phyloP scores from a whole-genome alignment of 2,329 filamentous ascomycete genomes.

The Coniochaeta ligniaria region DNA sequence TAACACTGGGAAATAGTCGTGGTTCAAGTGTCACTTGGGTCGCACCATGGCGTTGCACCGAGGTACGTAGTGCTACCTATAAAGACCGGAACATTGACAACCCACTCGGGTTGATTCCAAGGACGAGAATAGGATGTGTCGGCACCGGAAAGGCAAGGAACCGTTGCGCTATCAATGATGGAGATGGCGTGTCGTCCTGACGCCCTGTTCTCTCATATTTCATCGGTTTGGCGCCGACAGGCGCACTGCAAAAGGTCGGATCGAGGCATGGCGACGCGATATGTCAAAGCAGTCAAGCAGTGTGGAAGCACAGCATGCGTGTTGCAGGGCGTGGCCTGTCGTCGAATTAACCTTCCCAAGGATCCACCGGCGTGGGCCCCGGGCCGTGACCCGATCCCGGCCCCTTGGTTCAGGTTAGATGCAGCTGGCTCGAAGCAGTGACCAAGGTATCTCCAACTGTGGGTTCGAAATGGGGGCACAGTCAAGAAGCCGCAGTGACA shows the following conservation, averaged over 20 bases:
- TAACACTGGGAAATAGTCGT: not conserved
- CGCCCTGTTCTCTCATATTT: not conserved
- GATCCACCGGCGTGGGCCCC: slow-evolving; percentile 1
- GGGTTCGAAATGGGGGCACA: not conserved
- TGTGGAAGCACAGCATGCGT: not conserved
- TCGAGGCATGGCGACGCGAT: not conserved
- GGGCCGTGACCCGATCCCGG: not conserved
- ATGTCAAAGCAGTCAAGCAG: not conserved
- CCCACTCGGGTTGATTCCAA: not conserved
- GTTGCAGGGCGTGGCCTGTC: not conserved
- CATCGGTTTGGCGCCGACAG: not conserved
- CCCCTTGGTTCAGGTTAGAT: not conserved
- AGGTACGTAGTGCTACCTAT: not conserved
- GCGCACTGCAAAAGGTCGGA: not conserved
- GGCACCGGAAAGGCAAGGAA: not conserved
- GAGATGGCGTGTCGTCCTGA: not conserved
- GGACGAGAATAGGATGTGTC: not conserved
- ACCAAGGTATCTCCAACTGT: not conserved
- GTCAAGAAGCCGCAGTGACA: not conserved
- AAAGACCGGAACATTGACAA: not conserved
- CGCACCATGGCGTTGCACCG: not conserved
- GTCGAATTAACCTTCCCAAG: slow-evolving; percentile 1
- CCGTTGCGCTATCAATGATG: not conserved
- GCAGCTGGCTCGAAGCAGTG: not conserved
- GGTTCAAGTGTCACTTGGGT: not conserved